phyloP scores from a whole-genome alignment of 306 rosid species.

The Gastrolobium bilobum region DNA sequence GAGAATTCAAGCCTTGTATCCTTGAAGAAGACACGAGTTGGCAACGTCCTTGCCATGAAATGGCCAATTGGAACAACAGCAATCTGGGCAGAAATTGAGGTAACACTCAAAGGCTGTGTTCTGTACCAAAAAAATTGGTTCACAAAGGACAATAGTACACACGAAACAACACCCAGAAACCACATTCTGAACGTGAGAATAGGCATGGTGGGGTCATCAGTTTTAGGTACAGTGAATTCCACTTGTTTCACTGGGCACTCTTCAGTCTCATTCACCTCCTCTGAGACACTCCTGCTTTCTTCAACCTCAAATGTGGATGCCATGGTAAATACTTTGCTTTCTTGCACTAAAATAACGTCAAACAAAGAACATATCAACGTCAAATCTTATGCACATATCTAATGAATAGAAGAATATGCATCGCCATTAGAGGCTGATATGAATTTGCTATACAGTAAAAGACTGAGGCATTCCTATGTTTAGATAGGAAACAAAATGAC shows the following conservation, averaged over 20 bases:
- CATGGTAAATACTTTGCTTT: background rate
- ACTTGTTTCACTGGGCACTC: constrained; percentile 70
- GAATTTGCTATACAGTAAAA: background rate
- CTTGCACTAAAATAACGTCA: constrained; percentile 8
- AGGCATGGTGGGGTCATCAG: constrained; percentile 76
- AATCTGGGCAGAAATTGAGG: constrained; percentile 83
- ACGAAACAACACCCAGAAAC: constrained; percentile 73
- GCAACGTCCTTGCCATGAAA: constrained; percentile 75
- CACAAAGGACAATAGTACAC: constrained; percentile 76
- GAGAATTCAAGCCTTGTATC: constrained; percentile 69
- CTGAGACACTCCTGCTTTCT: background rate
- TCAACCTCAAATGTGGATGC: constrained; percentile 45
- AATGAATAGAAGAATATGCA: background rate
- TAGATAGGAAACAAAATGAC: no score
- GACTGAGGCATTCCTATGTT: no score
- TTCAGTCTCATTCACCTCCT: constrained; percentile 41
- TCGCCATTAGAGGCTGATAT: background rate
- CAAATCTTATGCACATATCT: background rate
- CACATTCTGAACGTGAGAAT: constrained; percentile 88
- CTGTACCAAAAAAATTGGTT: constrained; percentile 96
- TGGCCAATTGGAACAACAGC: constrained; percentile 94
- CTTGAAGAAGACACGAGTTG: constrained; percentile 58
- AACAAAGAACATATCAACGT: background rate
- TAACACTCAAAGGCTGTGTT: constrained; percentile 68
- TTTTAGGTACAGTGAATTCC: constrained; percentile 79